Base-by-base conservation (phyloP, 306 rosid species). In the Lathyrus oleraceus region DNA sequence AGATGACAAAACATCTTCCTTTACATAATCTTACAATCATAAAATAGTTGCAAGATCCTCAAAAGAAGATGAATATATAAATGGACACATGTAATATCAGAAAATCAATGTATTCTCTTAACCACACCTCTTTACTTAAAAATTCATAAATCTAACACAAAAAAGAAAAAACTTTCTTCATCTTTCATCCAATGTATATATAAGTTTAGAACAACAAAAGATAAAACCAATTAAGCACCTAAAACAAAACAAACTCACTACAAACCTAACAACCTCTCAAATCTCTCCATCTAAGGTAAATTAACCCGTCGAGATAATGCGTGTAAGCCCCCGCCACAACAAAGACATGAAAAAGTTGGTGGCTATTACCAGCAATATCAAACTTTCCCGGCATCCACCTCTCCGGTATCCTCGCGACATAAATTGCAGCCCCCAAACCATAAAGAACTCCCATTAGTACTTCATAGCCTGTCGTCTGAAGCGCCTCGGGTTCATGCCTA, bases 321-420 rank as follows among this genome's bases (percentile, higher is more conserved):
- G 86, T 81, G 70, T 80, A 84, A 56, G 91, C 91, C 49, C 79
- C 95, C 0, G 89, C 87, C 71, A 88, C 91, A 74, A 86, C 89
- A 76, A 88, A 62, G 15, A 88, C 71, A 86, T 86, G 89, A 43
- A 88, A 88, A 21, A 86, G 71, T 67, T 84, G 91, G 76, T 88
- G 91, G 61, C 91, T 86, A 42, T 84, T 79, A 14, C 91, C 89
- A 5, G 87, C 89, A 71, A 86, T 78, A 71, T 88, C 95, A 76
- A 88, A 88, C 76, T 74, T 84, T 8, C 89, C 95, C 1, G 91
- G 87, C 81, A 52, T 76, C 86, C 89, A 88, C 49, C 91, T 79
- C 76, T 86, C 91, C 0, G 91, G 89, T 65, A 86, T 66, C 73
- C 91, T 81, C 0, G 82, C 39, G 1, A 81, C 85, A 57, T 86